These are phyloP conservation scores for Mucor irregularis DNA, from an alignment of 371 early-diverging fungal genomes.

Conservation along the genomic window DNA sequence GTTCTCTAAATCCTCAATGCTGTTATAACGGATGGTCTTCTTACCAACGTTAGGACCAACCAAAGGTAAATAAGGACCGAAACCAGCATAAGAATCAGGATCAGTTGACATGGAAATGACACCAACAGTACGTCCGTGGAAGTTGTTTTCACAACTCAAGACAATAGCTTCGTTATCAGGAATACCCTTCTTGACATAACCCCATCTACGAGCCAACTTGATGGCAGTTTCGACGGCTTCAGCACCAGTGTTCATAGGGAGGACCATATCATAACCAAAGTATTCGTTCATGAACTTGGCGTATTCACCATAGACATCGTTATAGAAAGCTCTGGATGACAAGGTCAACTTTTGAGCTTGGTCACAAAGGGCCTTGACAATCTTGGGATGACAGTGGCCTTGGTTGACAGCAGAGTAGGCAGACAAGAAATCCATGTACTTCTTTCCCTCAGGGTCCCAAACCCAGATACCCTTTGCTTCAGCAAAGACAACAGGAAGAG, in stretches of 20 bases:
- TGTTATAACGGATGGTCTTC: conserved; percentile 76
- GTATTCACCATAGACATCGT: conserved; percentile 87
- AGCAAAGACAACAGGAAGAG: conserved; percentile 92
- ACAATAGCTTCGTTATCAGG: conserved; percentile 83
- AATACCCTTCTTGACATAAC: conserved; percentile 90
- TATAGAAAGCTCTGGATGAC: conserved; percentile 96
- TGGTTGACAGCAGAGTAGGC: conserved; percentile 98
- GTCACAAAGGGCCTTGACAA: conserved; percentile 86
- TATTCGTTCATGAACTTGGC: conserved; percentile 91
- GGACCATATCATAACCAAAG: conserved; percentile 97
- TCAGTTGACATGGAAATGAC: conserved; percentile 96
- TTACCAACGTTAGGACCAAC: conserved; percentile 82
- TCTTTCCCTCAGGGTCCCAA: conserved; percentile 95
- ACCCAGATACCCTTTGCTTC: conserved; percentile 90
- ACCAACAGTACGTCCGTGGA: conserved; percentile 97
- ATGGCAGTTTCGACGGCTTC: conserved; percentile 98
- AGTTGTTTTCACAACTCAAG: conserved; percentile 86
- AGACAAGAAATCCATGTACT: conserved; percentile 95
- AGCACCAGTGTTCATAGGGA: conserved; percentile 98
- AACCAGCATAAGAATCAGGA: conserved; percentile 78
- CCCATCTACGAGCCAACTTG: conserved; percentile 98
- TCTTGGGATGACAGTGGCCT: conserved; percentile 97
- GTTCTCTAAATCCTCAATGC: conserved; percentile 84
- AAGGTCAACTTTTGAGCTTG: conserved; percentile 87
- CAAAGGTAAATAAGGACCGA: conserved; percentile 93